A percentile compares a stretch with the other conserved stretches of the same genome.
These are phyloP conservation scores for Scutellaria baicalensis DNA, from an alignment of 257 asterid genomes.

Conservation along the genomic window DNA sequence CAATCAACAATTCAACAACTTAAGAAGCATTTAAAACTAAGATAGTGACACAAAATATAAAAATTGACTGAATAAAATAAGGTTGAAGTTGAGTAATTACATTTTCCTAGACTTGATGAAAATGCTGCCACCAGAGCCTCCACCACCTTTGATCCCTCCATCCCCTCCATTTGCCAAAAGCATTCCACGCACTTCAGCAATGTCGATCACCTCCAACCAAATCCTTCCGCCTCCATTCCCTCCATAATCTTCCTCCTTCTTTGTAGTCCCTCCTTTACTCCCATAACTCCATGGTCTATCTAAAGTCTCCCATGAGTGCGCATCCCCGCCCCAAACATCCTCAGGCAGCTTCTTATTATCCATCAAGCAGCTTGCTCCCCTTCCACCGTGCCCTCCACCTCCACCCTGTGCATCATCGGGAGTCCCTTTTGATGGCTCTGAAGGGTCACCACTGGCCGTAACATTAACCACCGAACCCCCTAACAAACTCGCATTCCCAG, in stretches of 20 bases:
- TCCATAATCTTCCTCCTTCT: constrained; percentile 57
- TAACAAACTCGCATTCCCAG: constrained; percentile 46
- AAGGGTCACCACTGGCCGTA: constrained; percentile 51
- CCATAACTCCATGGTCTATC: constrained; percentile 58
- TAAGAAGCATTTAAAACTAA: not conserved
- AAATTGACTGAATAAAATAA: not conserved
- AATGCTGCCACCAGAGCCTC: constrained; percentile 91
- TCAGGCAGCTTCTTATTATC: constrained; percentile 67
- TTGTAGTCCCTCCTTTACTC: constrained; percentile 80
- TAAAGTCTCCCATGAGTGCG: constrained; percentile 69
- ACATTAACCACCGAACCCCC: constrained; percentile 50
- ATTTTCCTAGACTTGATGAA: constrained; percentile 58
- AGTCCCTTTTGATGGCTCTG: constrained; percentile 44
- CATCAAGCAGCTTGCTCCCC: constrained; percentile 83
- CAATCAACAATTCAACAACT: not conserved
- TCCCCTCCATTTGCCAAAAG: constrained; percentile 84
- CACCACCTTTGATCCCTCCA: constrained; percentile 83
- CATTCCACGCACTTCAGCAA: constrained; percentile 34
- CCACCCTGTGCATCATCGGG: constrained; percentile 60
- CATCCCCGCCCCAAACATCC: constrained; percentile 86
- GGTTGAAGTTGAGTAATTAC: constrained; percentile 37
- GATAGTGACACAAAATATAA: not conserved
- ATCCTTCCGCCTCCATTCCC: constrained; percentile 90
- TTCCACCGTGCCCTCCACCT: constrained; percentile 88
- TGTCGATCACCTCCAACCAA: constrained; percentile 43